These are phyloP conservation scores for Paecilomyces sp. DNA, from an alignment of 2,329 filamentous ascomycete genomes.

Conservation along the genomic window DNA sequence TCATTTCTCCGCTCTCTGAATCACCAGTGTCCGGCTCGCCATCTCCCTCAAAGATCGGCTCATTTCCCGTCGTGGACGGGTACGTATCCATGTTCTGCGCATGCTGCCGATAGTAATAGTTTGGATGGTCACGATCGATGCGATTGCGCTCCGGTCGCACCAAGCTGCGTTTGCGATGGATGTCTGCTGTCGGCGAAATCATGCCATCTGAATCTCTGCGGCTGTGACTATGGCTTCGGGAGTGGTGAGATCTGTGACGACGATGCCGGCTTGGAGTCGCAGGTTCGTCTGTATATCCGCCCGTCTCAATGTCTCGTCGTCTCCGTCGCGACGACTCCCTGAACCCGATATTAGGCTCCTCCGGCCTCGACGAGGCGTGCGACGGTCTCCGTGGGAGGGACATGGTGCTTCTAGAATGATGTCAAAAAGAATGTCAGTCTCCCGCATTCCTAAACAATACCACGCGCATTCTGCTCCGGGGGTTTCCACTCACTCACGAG, in stretches of 20 bases:
- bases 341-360: slow-evolving; percentile 55
- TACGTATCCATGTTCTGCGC: slow-evolving; percentile 85
- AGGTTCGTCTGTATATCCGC: slow-evolving; percentile 34
- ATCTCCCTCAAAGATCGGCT: slow-evolving; percentile 72
- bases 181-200: slow-evolving; percentile 14
- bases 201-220: slow-evolving; percentile 47
- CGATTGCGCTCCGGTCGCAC: slow-evolving; percentile 82
- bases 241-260: slow-evolving; percentile 37
- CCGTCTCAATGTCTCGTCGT: slow-evolving; percentile 64
- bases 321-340: slow-evolving; percentile 63
- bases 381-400: slow-evolving; percentile 57
- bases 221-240: slow-evolving; percentile 33
- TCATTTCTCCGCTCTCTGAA: slow-evolving; percentile 57
- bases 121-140: slow-evolving; percentile 80
- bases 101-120: slow-evolving; percentile 94
- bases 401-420: slow-evolving; percentile 24
- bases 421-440: slow-evolving; percentile 4
- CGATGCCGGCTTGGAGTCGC: slow-evolving; percentile 31
- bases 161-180: slow-evolving; percentile 73
- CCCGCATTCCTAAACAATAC: slow-evolving; percentile 4
- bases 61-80: slow-evolving; percentile 87
- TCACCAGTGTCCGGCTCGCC: slow-evolving; percentile 46
- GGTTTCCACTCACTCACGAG: neutral
- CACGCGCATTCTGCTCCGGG: neutral
- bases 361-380: slow-evolving; percentile 52